Base-by-base conservation (phyloP, 2,329 filamentous ascomycete species). In the Colletotrichum musae region DNA sequence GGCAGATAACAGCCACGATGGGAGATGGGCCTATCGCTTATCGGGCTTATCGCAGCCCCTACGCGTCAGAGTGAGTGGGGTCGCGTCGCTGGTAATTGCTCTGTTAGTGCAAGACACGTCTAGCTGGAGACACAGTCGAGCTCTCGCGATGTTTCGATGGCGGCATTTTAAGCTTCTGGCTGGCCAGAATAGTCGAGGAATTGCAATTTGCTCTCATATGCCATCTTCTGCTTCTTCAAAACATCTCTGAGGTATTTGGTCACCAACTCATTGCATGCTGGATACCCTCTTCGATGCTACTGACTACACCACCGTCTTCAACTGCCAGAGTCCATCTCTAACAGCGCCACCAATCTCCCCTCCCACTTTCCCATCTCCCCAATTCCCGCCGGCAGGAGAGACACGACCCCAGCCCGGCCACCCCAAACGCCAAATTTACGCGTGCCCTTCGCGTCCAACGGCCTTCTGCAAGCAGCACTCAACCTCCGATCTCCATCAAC, bases 371-470 rank as follows among this genome's bases (percentile, higher is more conserved):
- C 39, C 65, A 66, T 52, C n/a, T 54, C 63, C 56, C 18, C 18
- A 15, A 16, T 5, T 16, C 9, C 57, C 24, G 24, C 47, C 16
- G 21, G 12, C 13, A 6, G 45, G 18, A 53, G n/a, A 39, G 43
- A 67, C 66, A 70, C 66, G 66, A 57, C 53, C 67, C 70, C 43
- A 41, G 75, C 75, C 72, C 32, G 10, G 32, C 4, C 32, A 10
- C 7, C 68, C 60, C 64, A 53, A 76, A 76, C 77, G 73, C 77
- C 77, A 79, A 72, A 76, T 74, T 72, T 65, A 78, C 78, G 78
- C 78, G 78, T 72, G 32, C 57, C 50, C 10, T 36, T 70, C 77
- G 77, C 76, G 78, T 77, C 72, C 51, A 67, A 68, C 58, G 53
- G n/a, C 28, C 52, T 58, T 41, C 32, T 57, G 32, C 32, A 36